Percentiles rank a stretch among this genome's conserved stretches.
phyloP scores from a whole-genome alignment of 495 filamentous ascomycete species.

The Umbilicaria muhlenbergii region DNA sequence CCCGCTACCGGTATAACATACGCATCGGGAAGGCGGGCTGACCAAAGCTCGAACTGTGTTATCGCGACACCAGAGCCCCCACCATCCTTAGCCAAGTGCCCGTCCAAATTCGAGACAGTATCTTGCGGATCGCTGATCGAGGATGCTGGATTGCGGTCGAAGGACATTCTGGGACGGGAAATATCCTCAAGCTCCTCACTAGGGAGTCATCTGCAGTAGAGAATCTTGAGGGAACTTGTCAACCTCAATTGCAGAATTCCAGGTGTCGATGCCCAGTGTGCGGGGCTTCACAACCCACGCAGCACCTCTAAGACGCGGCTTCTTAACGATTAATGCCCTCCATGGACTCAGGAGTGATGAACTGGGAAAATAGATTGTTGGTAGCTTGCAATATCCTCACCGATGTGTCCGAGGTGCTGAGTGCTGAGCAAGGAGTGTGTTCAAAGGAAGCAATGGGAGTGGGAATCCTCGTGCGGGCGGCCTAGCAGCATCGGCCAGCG shows the following conservation, averaged over 20 bases:
- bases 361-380: too few species aligned
- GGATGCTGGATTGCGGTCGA: slow-evolving; percentile 10
- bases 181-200: slow-evolving; percentile 1
- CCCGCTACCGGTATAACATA: slow-evolving; percentile 58
- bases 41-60: slow-evolving; percentile 39
- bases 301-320: slow-evolving; percentile 7
- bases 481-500: too few species aligned
- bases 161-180: slow-evolving; percentile 11
- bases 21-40: slow-evolving; percentile 31
- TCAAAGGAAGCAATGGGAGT: too few species aligned
- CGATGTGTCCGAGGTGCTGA: background rate
- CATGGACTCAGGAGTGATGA: slow-evolving; percentile 3
- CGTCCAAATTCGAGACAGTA: background rate
- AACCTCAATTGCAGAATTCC: background rate
- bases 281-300: slow-evolving; percentile 13
- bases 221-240: background rate
- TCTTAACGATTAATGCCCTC: slow-evolving; percentile 9
- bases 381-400: too few species aligned
- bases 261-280: slow-evolving; percentile 6
- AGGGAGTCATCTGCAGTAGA: background rate
- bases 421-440: too few species aligned
- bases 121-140: slow-evolving; percentile 9
- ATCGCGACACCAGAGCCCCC: slow-evolving; percentile 17
- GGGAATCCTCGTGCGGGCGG: too few species aligned
- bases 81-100: background rate